These are phyloP conservation scores for Yamadazyma siamensis DNA, from an alignment of 1,139 yeast genomes.

Conservation along the genomic window DNA sequence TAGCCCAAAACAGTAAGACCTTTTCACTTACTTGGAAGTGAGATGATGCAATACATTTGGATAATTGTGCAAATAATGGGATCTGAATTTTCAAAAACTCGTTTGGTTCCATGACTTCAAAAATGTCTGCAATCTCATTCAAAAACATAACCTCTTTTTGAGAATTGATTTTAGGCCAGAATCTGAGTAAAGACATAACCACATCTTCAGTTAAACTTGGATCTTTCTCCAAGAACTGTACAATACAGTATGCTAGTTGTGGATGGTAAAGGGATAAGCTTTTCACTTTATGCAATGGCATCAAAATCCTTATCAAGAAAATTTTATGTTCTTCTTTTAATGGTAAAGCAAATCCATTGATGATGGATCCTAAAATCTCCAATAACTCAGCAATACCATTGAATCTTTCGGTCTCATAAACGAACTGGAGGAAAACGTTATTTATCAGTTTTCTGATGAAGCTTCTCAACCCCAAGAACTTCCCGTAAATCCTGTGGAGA, in stretches of 20 bases:
- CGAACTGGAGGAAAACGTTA: slow-evolving; percentile 88
- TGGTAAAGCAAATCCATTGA: slow-evolving; percentile 97
- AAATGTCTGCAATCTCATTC: slow-evolving; percentile 93
- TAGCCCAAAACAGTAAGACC: slow-evolving; percentile 90
- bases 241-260: slow-evolving; percentile 94
- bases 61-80: slow-evolving; percentile 89
- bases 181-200: slow-evolving; percentile 84
- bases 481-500: slow-evolving; percentile 92
- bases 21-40: slow-evolving; percentile 98
- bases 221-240: slow-evolving; percentile 93
- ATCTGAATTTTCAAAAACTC: slow-evolving; percentile 92
- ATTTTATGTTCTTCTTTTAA: slow-evolving; percentile 95
- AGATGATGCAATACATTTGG: slow-evolving; percentile 90
- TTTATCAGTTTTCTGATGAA: slow-evolving; percentile 89
- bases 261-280: slow-evolving; percentile 89
- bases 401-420: slow-evolving; percentile 92
- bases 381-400: slow-evolving; percentile 94
- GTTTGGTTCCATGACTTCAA: slow-evolving; percentile 91
- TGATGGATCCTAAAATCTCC: slow-evolving; percentile 93
- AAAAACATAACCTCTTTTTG: slow-evolving; percentile 95
- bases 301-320: slow-evolving; percentile 79
- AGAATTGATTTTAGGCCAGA: slow-evolving; percentile 96
- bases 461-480: slow-evolving; percentile 84
- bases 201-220: slow-evolving; percentile 92
- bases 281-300: slow-evolving; percentile 92